phyloP scores from a whole-genome alignment of 2,329 filamentous ascomycete species.

The Aspergillus sp. region DNA sequence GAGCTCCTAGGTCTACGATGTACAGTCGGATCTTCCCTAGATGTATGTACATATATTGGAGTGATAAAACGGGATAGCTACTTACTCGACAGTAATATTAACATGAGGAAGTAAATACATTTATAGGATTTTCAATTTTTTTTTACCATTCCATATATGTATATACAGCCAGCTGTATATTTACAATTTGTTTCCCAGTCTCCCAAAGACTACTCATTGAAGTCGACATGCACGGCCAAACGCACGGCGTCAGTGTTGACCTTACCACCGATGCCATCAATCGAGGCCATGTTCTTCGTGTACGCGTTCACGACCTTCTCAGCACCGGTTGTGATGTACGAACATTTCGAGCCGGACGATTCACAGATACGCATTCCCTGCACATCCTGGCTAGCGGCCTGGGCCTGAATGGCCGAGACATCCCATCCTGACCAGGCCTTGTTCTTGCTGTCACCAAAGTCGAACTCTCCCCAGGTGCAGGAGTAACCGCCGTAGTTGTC shows the following conservation, averaged over 20 bases:
- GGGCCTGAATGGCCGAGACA: constrained; percentile 33
- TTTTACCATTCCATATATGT: too few relatives aligned
- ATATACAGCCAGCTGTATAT: not conserved
- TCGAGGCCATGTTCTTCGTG: constrained; percentile 13
- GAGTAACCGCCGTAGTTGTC: constrained; percentile 28
- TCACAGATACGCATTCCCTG: constrained; percentile 28
- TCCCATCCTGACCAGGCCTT: constrained; percentile 35
- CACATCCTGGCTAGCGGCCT: constrained; percentile 18
- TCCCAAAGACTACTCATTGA: constrained; percentile 9
- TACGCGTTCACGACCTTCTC: constrained; percentile 24
- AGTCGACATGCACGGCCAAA: constrained; percentile 24
- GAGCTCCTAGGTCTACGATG: not conserved
- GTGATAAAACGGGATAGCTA: too few relatives aligned
- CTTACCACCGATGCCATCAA: constrained; percentile 32
- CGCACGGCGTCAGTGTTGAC: constrained; percentile 25
- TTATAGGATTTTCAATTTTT: too few relatives aligned
- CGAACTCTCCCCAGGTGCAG: constrained; percentile 36
- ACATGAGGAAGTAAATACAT: too few relatives aligned
- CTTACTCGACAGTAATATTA: too few relatives aligned
- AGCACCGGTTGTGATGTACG: constrained; percentile 19
- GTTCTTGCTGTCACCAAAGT: constrained; percentile 29
- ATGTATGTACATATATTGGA: too few relatives aligned
- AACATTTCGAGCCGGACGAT: constrained; percentile 20
- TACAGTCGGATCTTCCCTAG: too few relatives aligned
- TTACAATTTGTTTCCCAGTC: not conserved